Evolutionary conservation across 1,139 yeast species (phyloP).

Genomic region (Hansenula lynferdii): DNA sequence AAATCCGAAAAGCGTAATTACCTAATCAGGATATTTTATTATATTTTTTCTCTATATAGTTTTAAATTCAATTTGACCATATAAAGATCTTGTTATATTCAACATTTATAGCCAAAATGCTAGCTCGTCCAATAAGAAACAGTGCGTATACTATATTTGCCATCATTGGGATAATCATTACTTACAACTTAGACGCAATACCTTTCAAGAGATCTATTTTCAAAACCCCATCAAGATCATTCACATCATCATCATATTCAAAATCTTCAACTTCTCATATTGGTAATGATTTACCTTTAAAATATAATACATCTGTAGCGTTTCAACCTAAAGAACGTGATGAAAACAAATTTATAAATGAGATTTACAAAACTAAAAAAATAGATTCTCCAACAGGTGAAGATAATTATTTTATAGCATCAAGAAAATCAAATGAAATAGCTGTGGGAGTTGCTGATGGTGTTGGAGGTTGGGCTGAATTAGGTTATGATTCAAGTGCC

Average conservation of each 20-base stretch:
- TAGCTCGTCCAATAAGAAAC: conserved; percentile 14
- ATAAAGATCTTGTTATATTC: too few relatives aligned
- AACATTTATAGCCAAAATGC: too few relatives aligned
- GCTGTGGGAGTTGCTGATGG: conserved; percentile 95
- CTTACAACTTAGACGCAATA: conserved; percentile 16
- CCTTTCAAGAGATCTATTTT: conserved; percentile 1
- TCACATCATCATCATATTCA: conserved; percentile 1
- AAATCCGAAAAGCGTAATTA: neutral
- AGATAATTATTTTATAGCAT: conserved; percentile 69
- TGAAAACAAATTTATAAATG: conserved; percentile 31
- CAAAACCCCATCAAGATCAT: neutral
- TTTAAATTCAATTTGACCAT: too few relatives aligned
- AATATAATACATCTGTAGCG: conserved; percentile 60
- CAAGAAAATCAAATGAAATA: conserved; percentile 33
- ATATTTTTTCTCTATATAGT: too few relatives aligned
- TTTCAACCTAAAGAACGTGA: conserved; percentile 68
- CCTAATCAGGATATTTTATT: neutral
- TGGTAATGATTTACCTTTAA: conserved; percentile 19
- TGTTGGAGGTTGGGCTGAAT: conserved; percentile 95
- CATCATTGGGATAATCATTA: conserved; percentile 11
- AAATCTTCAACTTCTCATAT: neutral
- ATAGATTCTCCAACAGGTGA: conserved; percentile 70
- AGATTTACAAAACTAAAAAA: conserved; percentile 26
- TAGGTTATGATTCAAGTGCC: conserved; percentile 86
- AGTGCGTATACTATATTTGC: conserved; percentile 18